Conservation (phyloP, 371 early-diverging fungal genomes). For the Rhizopus stolonifer region DNA sequence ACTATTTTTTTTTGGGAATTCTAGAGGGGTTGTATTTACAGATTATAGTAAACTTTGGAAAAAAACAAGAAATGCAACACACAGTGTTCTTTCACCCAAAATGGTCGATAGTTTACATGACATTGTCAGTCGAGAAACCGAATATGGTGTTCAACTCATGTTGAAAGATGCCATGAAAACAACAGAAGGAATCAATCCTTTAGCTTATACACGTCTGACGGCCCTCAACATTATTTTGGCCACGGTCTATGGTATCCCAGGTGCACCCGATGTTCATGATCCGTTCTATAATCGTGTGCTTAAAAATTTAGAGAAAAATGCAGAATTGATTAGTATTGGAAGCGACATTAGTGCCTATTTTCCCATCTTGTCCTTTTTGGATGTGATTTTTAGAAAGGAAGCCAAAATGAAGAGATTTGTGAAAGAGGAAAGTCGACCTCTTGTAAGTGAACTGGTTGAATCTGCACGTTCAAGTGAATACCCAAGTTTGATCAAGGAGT, state of each 20-base stretch:
- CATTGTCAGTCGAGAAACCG: conserved; percentile 3
- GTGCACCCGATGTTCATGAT: conserved; percentile 2
- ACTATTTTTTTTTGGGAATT: no score
- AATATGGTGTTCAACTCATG: not conserved
- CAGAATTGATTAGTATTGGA: not conserved
- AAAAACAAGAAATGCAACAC: not conserved
- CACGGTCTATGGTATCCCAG: conserved; percentile 2
- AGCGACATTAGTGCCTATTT: conserved; percentile 4
- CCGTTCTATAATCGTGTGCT: conserved; percentile 9
- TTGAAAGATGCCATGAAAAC: conserved; percentile 1
- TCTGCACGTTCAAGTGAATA: conserved; percentile 3
- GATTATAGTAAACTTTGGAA: not conserved
- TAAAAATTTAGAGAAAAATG: not conserved
- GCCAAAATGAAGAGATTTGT: not conserved
- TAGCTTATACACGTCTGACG: conserved; percentile 1
- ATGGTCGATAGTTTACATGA: not conserved
- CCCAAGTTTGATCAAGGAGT: conserved; percentile 9
- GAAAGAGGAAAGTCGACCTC: not conserved
- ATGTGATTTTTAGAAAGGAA: conserved; percentile 8
- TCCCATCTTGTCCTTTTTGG: conserved; percentile 15
- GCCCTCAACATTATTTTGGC: conserved; percentile 11
- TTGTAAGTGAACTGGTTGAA: not conserved
- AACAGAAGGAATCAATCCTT: not conserved
- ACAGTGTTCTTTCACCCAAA: conserved; percentile 3
- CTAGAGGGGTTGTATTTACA: conserved; percentile 9